Base-by-base conservation (phyloP, 2,329 filamentous ascomycete species). In the Verticillium albo-atrum region DNA sequence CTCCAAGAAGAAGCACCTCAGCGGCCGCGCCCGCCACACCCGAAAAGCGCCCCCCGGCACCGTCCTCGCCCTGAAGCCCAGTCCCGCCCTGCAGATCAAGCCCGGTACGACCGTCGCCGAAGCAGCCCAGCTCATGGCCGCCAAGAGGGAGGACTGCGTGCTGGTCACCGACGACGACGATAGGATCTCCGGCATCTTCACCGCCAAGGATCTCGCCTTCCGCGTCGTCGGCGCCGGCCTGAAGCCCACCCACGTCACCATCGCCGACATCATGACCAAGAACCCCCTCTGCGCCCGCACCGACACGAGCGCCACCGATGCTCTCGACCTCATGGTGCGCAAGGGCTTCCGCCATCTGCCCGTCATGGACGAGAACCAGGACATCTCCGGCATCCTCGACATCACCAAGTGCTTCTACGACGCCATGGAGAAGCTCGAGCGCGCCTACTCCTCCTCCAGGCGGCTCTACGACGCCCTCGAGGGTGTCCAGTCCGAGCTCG, bases 361-460 rank as follows among this genome's bases (percentile, higher is more conserved):
- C 3, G 95, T 99, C 65, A 99, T 99, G 95, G 95, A 99, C 76
- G 95, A 99, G 80, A 98, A 99, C 75, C 95, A 99, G 77, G 94
- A 99, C 71, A 99, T 99, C 63, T 96, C 93, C 7, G 95, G 95
- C 80, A 93, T 99, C 66, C 81, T 99, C 58, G 95, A 99, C 75
- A 99, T 99, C 68, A 99, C 95, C 60, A 99, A 98, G 78, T 99
- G 95, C 78, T 99, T 99, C 77, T 99, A 99, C 77, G 95, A 99
- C 77, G 95, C 95, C 51, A 99, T 99, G 95, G 95, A 99, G 81
- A 99, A 99, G 81, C 80, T 99, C 62, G 95, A 99, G 81, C 89
- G 95, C 56, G 95, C 95, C 56, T 99, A 99, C 75, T 92, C 92
- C 65, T 98, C 95, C 17, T 99, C 95, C n/a, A 88, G 95, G 67